Evolutionary conservation across 352 stramenopile genomes (phyloP), one percentile per base, ranked within the genome.

Genomic region (Aphanomyces astaci): DNA sequence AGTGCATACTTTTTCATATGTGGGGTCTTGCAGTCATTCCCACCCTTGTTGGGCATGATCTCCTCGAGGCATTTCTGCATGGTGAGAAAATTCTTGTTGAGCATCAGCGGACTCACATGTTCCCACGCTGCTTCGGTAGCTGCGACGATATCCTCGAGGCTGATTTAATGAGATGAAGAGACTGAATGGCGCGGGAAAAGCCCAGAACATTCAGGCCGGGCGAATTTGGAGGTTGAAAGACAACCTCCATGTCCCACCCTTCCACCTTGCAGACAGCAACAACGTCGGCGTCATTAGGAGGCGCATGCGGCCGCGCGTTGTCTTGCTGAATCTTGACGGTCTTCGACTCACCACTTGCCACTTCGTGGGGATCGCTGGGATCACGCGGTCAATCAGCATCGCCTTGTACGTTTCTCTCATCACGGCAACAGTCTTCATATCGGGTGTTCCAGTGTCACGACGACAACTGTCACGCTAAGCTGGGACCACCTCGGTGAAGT

Each of bases 191-290:
- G 4, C 64, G 45, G 46, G 78, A 78, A 28, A 71, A 72, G 31
- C 78, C 73, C 1, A 78, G 54, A 0, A 76, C 68, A 27, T 77
- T 78, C 28, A 70, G 48, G 45, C 77, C 71, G 0, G 75, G 71
- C 0, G 65, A 76, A 25, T 77, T 77, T 4, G 70, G 32, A 17
- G 67, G 71, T 48, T 81, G 71, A n/a, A 22, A 59, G 7, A 40
- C 25, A 40, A 59, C 51, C 25, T 40, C 15, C 24, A 59, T 59
- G 33, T 59, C 30, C 51, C 51, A 59, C 7, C 51, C 51, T 13
- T 31, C 13, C 4, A 10, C 51, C 10, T 59, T 59, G 25, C 51
- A 59, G 9, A 19, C 45, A 53, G 45, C n/a, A n/a, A 53, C 45
- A 53, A 53, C 45, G 19, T 53, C 45, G 22, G 22, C 45, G 22